Base-by-base conservation (phyloP, 2,329 filamentous ascomycete species). In the Biscogniauxia sp. region DNA sequence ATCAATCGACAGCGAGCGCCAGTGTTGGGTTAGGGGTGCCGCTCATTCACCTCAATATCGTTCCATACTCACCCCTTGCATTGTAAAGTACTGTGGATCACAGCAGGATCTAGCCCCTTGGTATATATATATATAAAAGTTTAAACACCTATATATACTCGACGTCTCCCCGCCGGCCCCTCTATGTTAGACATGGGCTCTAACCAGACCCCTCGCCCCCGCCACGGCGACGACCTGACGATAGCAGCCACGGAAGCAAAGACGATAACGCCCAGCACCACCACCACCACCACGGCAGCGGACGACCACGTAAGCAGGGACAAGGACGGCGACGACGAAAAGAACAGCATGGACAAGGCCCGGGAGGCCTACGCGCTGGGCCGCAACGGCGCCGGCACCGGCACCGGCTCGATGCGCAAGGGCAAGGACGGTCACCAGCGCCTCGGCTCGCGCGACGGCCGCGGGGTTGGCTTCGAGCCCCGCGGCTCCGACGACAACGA, bases 351-450 rank as follows among this genome's bases (percentile, higher is more conserved):
- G 37, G 57, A 67, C 55, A 68, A 70, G 63, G 63, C 62, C 9
- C 57, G 55, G 60, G 62, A 69, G 49, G 62, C 55, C 20, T 70
- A 69, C 64, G 61, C 64, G 20, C 64, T 66, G 20, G 56, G 62
- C 54, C 54, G 59, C 32, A 65, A 69, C 60, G 60, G 57, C 7
- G 28, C 28, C 28, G 28, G 2, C 26, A 65, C 69, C 60, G 60
- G 57, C 26, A 56, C 25, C 20, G 20, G 20, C 57, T n/a, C 57
- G 45, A 61, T 62, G 8, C 63, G 62, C 51, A 61, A 63, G 57
- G 26, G 32, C 11, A 60, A 56, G 57, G 59, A 59, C 52, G 64
- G 65, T n/a, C 68, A 64, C 54, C 60, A 66, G 51, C 64, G 67
- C 17, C 62, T 70, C 5, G 55, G 55, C 20, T 70, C 68, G n/a